These are phyloP conservation scores for Ustilago sp. DNA, from an alignment of 1,284 basidiomycete genomes.

Conservation along the genomic window DNA sequence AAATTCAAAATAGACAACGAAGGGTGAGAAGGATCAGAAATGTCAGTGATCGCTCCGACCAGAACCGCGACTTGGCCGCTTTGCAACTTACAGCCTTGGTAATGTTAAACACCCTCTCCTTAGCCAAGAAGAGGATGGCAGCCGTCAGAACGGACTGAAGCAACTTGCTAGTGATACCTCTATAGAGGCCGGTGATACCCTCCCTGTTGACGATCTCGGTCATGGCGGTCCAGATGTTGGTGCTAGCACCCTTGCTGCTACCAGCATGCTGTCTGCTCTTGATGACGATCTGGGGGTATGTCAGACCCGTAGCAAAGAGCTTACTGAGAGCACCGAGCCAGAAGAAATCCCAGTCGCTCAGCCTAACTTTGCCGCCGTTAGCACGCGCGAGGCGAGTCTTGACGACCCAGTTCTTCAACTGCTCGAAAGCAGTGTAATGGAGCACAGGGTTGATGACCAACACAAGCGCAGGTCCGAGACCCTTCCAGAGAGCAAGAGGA, in stretches of 20 bases:
- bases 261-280: conserved; percentile 68
- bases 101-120: conserved; percentile 65
- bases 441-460: conserved; percentile 96
- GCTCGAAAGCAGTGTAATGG: conserved; percentile 70
- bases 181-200: conserved; percentile 66
- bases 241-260: conserved; percentile 51
- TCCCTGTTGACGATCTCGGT: conserved; percentile 66
- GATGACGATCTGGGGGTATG: conserved; percentile 69
- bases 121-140: conserved; percentile 67
- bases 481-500: conserved; percentile 85
- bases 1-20: neutral
- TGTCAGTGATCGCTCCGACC: neutral
- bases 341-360: conserved; percentile 68
- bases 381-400: conserved; percentile 51
- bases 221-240: conserved; percentile 68
- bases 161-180: conserved; percentile 66
- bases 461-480: conserved; percentile 92
- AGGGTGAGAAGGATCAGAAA: neutral
- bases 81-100: conserved; percentile 47
- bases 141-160: conserved; percentile 67
- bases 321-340: conserved; percentile 67
- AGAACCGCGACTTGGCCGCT: neutral
- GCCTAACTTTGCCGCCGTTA: conserved; percentile 38
- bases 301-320: conserved; percentile 67
- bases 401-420: conserved; percentile 66